Evolutionary conservation across 805 yeast genomes (phyloP).

Genomic region (Cyberlindnera saturnus): DNA sequence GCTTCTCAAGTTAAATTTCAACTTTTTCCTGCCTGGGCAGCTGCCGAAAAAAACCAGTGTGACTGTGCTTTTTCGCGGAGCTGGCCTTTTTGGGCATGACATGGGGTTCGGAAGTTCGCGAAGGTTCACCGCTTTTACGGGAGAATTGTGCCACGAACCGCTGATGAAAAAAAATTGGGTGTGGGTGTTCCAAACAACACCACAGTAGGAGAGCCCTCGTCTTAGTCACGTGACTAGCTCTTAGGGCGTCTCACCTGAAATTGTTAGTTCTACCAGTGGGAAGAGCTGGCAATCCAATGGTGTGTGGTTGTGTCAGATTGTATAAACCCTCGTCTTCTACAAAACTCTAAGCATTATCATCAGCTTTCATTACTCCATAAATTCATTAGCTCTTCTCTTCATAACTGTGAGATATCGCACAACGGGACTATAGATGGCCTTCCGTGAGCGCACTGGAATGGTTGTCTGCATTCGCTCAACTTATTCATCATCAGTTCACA

Average conservation of each 20-base stretch:
- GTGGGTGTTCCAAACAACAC: not conserved
- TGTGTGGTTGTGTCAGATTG: slow-evolving; percentile 12
- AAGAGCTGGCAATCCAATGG: not conserved
- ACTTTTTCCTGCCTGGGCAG: slow-evolving; percentile 8
- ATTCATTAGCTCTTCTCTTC: not conserved
- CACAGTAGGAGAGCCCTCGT: not conserved
- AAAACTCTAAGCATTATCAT: not conserved
- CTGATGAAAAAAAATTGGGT: not conserved
- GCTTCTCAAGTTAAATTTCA: slow-evolving; percentile 15
- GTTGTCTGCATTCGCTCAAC: slow-evolving; percentile 45
- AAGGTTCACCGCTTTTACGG: not conserved
- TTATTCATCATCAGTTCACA: slow-evolving; percentile 38
- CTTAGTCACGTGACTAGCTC: not conserved
- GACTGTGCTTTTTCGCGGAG: slow-evolving; percentile 1
- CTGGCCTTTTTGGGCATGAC: too few relatives aligned
- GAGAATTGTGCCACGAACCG: not conserved
- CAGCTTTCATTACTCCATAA: too few relatives aligned
- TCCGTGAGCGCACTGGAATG: slow-evolving; percentile 85
- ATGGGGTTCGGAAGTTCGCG: not conserved
- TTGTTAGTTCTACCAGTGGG: too few relatives aligned
- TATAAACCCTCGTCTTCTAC: not conserved
- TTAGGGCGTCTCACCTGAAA: not conserved
- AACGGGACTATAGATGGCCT: slow-evolving; percentile 66
- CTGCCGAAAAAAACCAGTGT: not conserved
- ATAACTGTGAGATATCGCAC: slow-evolving; percentile 16